Evolutionary conservation across 2,329 filamentous ascomycete genomes (phyloP).

Genomic region (Monosporascus sp.): DNA sequence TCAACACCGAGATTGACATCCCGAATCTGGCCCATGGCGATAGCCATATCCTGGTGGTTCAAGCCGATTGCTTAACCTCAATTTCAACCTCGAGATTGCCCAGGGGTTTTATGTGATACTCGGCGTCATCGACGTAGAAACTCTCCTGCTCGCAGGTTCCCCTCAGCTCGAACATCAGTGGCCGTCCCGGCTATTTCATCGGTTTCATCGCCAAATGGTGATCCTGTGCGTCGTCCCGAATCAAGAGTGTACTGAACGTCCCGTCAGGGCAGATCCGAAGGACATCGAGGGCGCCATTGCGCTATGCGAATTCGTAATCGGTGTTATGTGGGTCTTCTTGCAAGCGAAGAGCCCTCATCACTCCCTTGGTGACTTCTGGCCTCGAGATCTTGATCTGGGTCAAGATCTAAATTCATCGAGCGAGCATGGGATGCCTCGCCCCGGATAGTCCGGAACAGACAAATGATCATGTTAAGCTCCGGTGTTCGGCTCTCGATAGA

Average conservation of each 20-base stretch:
- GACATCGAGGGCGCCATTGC: slow-evolving; percentile 18
- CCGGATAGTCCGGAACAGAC: slow-evolving; percentile 39
- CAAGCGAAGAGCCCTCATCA: slow-evolving; percentile 22
- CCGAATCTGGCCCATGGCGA: slow-evolving; percentile 21
- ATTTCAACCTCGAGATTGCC: slow-evolving; percentile 20
- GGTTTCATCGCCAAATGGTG: slow-evolving; percentile 16
- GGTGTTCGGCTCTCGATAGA: slow-evolving; percentile 18
- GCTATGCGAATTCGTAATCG: slow-evolving; percentile 20
- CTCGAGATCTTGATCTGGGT: slow-evolving; percentile 29
- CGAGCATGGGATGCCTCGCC: slow-evolving; percentile 38
- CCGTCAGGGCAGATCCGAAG: slow-evolving; percentile 19
- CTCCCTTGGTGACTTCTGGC: slow-evolving; percentile 27
- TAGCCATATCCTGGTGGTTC: slow-evolving; percentile 22
- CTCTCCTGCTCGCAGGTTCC: slow-evolving; percentile 22
- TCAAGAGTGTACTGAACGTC: slow-evolving; percentile 15
- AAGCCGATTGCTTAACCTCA: slow-evolving; percentile 21
- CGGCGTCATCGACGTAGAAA: slow-evolving; percentile 19
- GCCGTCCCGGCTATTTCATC: slow-evolving; percentile 12
- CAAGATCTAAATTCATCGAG: slow-evolving; percentile 40
- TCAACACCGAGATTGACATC: slow-evolving; percentile 22
- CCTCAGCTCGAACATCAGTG: slow-evolving; percentile 17
- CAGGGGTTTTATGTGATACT: slow-evolving; percentile 13
- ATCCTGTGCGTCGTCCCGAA: slow-evolving; percentile 16
- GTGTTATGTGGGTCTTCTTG: slow-evolving; percentile 18
- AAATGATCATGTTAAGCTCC: slow-evolving; percentile 37